phyloP scores from a whole-genome alignment of 2,329 filamentous ascomycete genomes.

The Pseudogymnoascus sp. region DNA sequence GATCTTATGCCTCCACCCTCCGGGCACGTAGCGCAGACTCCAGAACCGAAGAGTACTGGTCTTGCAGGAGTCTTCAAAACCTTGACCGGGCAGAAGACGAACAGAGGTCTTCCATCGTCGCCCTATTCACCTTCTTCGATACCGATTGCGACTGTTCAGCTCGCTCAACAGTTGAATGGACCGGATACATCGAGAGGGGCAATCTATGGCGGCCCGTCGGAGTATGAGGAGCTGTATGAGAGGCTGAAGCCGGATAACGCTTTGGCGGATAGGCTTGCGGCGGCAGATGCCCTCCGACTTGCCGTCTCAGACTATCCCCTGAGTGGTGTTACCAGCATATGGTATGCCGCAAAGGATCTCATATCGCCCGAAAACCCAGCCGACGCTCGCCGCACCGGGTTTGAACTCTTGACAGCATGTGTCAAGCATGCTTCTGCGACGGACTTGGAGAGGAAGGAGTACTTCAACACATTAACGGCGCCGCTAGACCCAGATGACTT shows the following conservation, averaged over 20 bases:
- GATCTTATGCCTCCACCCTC: constrained; percentile 51
- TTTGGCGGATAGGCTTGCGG: constrained; percentile 46
- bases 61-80: constrained; percentile 58
- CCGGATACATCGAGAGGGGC: constrained; percentile 32
- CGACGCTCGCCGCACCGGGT: constrained; percentile 51
- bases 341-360: constrained; percentile 59
- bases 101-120: constrained; percentile 42
- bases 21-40: constrained; percentile 48
- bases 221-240: constrained; percentile 48
- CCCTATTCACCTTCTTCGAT: constrained; percentile 34
- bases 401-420: constrained; percentile 58
- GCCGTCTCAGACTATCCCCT: constrained; percentile 52
- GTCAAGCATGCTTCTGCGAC: constrained; percentile 55
- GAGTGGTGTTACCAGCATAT: constrained; percentile 39
- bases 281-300: constrained; percentile 49
- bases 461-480: constrained; percentile 54
- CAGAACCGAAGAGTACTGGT: constrained; percentile 47
- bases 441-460: constrained; percentile 59
- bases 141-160: constrained; percentile 33
- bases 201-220: constrained; percentile 39
- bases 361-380: constrained; percentile 50
- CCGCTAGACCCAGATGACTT: constrained; percentile 55
- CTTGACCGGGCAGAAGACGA: constrained; percentile 46
- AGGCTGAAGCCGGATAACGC: constrained; percentile 44
- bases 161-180: constrained; percentile 37